Base-by-base conservation (phyloP, 1,284 basidiomycete species). In the Pseudozyma flocculosa region DNA sequence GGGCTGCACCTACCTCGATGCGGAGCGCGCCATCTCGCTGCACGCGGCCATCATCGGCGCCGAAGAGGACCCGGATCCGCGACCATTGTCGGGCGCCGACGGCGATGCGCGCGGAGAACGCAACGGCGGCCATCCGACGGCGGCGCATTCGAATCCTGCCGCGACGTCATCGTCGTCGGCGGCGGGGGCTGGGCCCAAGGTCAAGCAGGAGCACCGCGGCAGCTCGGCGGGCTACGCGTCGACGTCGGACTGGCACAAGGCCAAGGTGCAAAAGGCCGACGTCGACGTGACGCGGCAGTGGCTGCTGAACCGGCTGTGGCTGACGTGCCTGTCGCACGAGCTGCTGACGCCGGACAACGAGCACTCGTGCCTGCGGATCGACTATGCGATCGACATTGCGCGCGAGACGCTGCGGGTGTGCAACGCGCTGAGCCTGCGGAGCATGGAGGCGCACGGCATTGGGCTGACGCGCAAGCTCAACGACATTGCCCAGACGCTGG, bases 371-470 rank as follows among this genome's bases (percentile, higher is more conserved):
- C 32, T 70, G 13, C 43, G 64, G 2, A 56, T 69, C 19, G 64
- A 66, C 38, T 67, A 70, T 40, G 61, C 70, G 2, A 60, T 72
- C 40, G 59, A 68, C 45, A 65, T 72, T 29, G 70, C 69, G 2
- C 49, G 67, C n/a, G 56, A 63, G 40, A 68, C 61, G 19, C 38
- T 68, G n/a, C 50, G 63, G 2, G 57, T 71, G 7, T 71, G 69
- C 57, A 62, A 65, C 50, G 52, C 54, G 22, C 54, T 72, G 11
- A 50, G 54, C 13, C 47, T 70, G 14, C 43, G 61, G 2, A 48
- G 55, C 17, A 72, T 72, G 70, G 70, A 72, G 40, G 70, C 66
- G 32, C 70, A 72, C 37, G 70, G 70, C 11, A 62, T 72, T 24
- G 70, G 70, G 2, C 43, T 70, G 14, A 61, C 64, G 8, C 45